Base-by-base conservation (phyloP, 2,329 filamentous ascomycete genomes). In the Nothophaeocryptopus gaeumannii region DNA sequence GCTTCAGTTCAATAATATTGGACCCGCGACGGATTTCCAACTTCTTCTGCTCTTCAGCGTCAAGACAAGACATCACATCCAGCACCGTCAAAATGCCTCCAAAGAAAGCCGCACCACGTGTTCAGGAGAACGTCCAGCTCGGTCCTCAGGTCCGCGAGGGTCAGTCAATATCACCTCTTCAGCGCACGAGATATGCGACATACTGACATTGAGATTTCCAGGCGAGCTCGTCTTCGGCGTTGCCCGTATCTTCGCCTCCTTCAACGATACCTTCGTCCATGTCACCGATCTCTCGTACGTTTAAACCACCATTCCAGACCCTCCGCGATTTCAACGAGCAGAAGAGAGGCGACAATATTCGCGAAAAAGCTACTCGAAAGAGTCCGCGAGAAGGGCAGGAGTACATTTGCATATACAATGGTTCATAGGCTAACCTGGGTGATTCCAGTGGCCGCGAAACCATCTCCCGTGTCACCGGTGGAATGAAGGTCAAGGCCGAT, bases 401-500 rank as follows among this genome's bases (percentile, higher is more conserved):
- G 45, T 46, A 47, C 30, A 57, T 20, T 26, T 49, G 10, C 35
- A 54, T 67, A 70, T 70, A 54, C 40, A 48, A 54, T 55, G 62
- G 59, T 58, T 71, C 65, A 74, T 61, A 78, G 77, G 78, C 82
- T 85, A 78, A 86, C 78, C 74, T 82, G 79, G 78, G 78, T 83
- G 79, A 82, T 83, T 82, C 75, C 81, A 95, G 89, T 80, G 93
- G 93, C 80, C 93, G 93, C 79, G 93, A 99, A 88, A 99, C 95
- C 80, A 96, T 99, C 82, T 89, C 85, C 85, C 91, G 93, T 89
- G 92, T 99, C 67, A 99, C 95, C 70, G 93, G 95, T 81, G 95
- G 95, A 74, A 99, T 99, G 93, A 99, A 99, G 85, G 93, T 99
- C 85, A 99, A 99, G 88, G 91, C 91, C 78, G 91, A 99, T 74